phyloP scores from a whole-genome alignment of 139 green algal genomes.

The Asterochloris sp. region DNA sequence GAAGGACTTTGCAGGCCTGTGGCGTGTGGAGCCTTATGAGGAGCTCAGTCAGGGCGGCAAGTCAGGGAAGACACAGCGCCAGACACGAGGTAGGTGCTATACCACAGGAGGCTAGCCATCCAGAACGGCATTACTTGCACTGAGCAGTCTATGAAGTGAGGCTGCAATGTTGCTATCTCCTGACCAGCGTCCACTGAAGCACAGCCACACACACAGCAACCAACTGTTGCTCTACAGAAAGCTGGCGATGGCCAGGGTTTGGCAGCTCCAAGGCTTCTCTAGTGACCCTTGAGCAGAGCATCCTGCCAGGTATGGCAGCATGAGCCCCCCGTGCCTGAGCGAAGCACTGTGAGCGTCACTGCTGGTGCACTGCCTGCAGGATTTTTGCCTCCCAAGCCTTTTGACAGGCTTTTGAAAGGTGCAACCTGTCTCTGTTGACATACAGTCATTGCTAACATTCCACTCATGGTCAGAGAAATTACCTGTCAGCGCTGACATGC shows the following conservation, averaged over 20 bases:
- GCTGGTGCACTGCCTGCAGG: no score
- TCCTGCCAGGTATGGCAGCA: conserved; percentile 29
- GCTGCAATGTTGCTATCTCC: background rate
- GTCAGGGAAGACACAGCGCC: background rate
- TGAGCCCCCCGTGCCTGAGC: no score
- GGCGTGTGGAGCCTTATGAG: conserved; percentile 30
- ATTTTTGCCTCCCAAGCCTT: conserved; percentile 31
- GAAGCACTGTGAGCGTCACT: no score
- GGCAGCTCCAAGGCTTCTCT: conserved; percentile 20
- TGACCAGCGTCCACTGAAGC: background rate
- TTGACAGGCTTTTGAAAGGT: conserved; percentile 44
- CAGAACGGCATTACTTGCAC: background rate
- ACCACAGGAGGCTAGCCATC: background rate
- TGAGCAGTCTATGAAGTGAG: background rate
- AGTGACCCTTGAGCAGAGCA: conserved; percentile 55
- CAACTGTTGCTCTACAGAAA: background rate
- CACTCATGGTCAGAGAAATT: no score
- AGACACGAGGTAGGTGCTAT: background rate
- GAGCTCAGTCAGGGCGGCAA: background rate
- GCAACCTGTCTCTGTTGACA: no score
- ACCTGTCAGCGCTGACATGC: no score
- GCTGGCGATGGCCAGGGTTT: background rate
- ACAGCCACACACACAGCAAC: background rate
- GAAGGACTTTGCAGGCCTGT: conserved; percentile 44
- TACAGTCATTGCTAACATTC: no score